Percentiles rank a stretch among this genome's conserved stretches.
Conservation (phyloP, 345 rosid species). For the Bruguiera sexangula region DNA sequence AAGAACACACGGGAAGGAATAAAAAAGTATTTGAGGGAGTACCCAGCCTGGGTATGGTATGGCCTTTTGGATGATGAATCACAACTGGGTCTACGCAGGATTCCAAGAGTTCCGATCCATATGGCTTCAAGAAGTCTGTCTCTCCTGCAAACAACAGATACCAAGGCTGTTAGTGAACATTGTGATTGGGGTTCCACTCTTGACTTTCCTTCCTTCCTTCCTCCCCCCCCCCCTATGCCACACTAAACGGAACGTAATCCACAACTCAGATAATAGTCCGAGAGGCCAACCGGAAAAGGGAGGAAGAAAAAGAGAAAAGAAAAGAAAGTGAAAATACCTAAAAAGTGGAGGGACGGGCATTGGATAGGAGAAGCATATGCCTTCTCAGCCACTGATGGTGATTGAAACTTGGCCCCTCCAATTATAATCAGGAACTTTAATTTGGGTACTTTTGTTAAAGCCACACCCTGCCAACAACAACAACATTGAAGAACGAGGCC, state of each 20-base stretch:
- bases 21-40: background rate
- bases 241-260: no score
- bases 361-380: conserved; percentile 61
- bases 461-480: conserved; percentile 51
- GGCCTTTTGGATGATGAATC: conserved; percentile 89
- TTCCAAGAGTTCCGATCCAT: conserved; percentile 57
- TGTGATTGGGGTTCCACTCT: no score
- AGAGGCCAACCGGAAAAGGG: no score
- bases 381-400: conserved; percentile 44
- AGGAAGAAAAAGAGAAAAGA: background rate
- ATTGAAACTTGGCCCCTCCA: conserved; percentile 68
- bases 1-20: background rate
- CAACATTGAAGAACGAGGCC: background rate
- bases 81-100: conserved; percentile 51
- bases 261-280: no score
- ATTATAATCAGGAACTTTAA: conserved; percentile 61
- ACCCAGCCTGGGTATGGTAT: conserved; percentile 86
- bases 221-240: no score
- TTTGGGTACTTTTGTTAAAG: conserved; percentile 64
- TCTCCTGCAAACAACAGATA: conserved; percentile 52
- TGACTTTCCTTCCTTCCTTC: no score
- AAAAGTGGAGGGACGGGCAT: conserved; percentile 67
- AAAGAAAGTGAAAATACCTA: conserved; percentile 39
- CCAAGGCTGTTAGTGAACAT: no score
- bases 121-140: conserved; percentile 67